Evolutionary conservation across 305 asterid species (phyloP).

Genomic region (Andrographis paniculata): DNA sequence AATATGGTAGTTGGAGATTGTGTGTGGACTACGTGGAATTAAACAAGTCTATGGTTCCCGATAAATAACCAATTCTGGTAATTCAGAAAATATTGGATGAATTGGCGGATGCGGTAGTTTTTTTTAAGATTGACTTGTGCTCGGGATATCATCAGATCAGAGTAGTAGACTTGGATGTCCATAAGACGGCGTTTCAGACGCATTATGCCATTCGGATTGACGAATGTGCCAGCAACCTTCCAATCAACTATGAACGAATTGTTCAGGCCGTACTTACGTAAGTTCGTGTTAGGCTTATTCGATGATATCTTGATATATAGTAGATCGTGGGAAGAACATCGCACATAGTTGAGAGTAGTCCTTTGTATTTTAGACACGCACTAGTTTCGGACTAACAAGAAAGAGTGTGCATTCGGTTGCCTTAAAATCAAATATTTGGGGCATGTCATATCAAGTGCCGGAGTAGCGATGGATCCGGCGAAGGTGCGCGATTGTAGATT

Average conservation of each 20-base stretch:
- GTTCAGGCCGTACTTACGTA: background rate
- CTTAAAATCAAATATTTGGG: background rate
- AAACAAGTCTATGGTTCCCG: background rate
- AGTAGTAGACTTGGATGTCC: too few species aligned
- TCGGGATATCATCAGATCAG: too few species aligned
- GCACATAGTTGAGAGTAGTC: background rate
- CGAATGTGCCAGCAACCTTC: background rate
- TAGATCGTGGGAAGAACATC: background rate
- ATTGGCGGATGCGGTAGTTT: too few species aligned
- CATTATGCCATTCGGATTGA: background rate
- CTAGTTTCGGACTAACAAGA: background rate
- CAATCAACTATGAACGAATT: background rate
- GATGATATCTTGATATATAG: background rate
- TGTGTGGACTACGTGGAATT: background rate
- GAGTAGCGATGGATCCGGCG: conserved; percentile 2
- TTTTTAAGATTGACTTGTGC: too few species aligned
- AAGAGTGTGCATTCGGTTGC: background rate
- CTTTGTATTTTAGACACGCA: background rate
- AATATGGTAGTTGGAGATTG: background rate
- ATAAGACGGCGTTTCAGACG: too few species aligned
- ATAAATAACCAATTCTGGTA: background rate
- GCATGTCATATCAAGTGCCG: background rate
- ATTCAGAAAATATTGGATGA: background rate
- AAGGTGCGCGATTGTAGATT: background rate
- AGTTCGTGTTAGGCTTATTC: background rate